Percentiles rank a stretch among this genome's conserved stretches.
Evolutionary conservation across 768 basidiomycete species (phyloP).

Genomic region (Boletus bicolor): DNA sequence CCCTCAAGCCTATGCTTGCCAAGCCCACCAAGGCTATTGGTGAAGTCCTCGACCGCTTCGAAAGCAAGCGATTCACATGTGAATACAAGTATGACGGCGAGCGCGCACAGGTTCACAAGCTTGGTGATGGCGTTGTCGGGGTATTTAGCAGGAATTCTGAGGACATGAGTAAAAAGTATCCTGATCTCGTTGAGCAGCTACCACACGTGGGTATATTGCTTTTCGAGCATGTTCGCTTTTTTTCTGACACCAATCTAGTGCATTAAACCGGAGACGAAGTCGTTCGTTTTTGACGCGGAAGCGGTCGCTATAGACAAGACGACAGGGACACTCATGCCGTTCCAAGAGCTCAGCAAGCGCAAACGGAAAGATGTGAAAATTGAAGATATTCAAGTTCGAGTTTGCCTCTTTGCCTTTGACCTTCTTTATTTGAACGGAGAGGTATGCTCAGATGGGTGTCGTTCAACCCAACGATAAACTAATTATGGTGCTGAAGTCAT

Average conservation of each 20-base stretch:
- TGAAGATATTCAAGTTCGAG: constrained; percentile 95
- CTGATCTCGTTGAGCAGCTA: constrained; percentile 93
- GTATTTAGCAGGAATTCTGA: constrained; percentile 98
- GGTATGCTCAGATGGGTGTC: constrained; percentile 39
- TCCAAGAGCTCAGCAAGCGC: constrained; percentile 92
- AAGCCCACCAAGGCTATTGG: constrained; percentile 99
- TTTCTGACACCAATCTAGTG: constrained; percentile 48
- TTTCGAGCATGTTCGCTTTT: background rate
- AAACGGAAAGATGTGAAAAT: constrained; percentile 98
- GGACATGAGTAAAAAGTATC: constrained; percentile 99
- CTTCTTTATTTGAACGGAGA: constrained; percentile 95
- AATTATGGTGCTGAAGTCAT: constrained; percentile 49
- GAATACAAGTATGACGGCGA: constrained; percentile 99
- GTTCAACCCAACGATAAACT: background rate
- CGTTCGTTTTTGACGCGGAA: constrained; percentile 95
- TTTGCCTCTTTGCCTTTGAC: constrained; percentile 96
- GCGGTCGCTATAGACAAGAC: constrained; percentile 92
- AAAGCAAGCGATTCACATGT: constrained; percentile 93
- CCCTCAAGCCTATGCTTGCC: constrained; percentile 97
- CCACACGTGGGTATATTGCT: constrained; percentile 56
- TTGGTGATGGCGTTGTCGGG: constrained; percentile 78
- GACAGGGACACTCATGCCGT: constrained; percentile 87
- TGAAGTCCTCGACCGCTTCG: constrained; percentile 95
- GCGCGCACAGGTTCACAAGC: constrained; percentile 89
- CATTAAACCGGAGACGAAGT: constrained; percentile 75